These are phyloP conservation scores for Camellia oleifera DNA, from an alignment of 179 eudicot genomes.

Conservation along the genomic window DNA sequence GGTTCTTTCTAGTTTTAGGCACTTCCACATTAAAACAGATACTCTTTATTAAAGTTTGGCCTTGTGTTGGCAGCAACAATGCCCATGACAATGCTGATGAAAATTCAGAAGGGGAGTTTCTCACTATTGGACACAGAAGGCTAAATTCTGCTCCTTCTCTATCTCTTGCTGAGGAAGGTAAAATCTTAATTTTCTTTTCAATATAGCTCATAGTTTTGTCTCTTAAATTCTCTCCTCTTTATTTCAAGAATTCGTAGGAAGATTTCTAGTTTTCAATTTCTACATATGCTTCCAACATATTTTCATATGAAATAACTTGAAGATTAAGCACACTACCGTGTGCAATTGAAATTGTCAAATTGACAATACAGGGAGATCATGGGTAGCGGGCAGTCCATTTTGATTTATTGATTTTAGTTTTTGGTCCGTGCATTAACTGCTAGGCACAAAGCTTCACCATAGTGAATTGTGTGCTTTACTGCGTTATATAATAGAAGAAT, in stretches of 20 bases:
- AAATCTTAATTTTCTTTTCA: not conserved
- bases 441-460: too few species aligned
- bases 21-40: not conserved
- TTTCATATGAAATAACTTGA: not conserved
- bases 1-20: too few species aligned
- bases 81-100: constrained; percentile 20
- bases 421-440: too few species aligned
- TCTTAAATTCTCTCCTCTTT: not conserved
- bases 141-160: constrained; percentile 29
- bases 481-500: too few species aligned
- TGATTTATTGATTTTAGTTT: too few species aligned
- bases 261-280: not conserved
- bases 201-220: not conserved
- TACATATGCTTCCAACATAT: not conserved
- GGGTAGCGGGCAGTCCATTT: too few species aligned
- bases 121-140: constrained; percentile 27
- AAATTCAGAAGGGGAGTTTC: constrained; percentile 26
- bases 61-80: constrained; percentile 24
- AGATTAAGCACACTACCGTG: too few species aligned
- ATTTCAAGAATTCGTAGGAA: not conserved
- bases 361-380: too few species aligned
- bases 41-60: not conserved
- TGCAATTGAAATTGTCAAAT: too few species aligned
- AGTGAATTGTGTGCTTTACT: too few species aligned
- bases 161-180: constrained; percentile 40